These are phyloP conservation scores for Sporothrix schenckii DNA, from an alignment of 2,329 filamentous ascomycete species.

Conservation along the genomic window DNA sequence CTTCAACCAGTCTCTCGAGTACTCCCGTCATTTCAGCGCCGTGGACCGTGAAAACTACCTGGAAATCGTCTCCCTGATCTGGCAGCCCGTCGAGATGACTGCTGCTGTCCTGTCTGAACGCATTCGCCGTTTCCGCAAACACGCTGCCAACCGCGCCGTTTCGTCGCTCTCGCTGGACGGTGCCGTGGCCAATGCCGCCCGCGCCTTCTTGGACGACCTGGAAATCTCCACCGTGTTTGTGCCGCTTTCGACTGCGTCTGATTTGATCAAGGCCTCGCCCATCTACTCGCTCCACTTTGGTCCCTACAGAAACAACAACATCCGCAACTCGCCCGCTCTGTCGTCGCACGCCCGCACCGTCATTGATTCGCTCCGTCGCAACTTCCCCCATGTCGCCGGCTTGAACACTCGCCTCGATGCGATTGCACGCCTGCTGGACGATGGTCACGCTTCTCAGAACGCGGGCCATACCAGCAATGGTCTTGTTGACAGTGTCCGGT, in stretches of 20 bases:
- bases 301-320: conserved; percentile 39
- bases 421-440: conserved; percentile 45
- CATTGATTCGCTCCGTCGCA: conserved; percentile 44
- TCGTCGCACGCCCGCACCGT: conserved; percentile 45
- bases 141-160: conserved; percentile 34
- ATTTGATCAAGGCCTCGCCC: conserved; percentile 47
- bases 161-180: conserved; percentile 41
- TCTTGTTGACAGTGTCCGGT: conserved; percentile 48
- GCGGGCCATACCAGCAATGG: conserved; percentile 38
- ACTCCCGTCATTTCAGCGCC: conserved; percentile 47
- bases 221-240: conserved; percentile 50
- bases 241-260: conserved; percentile 39
- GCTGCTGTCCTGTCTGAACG: conserved; percentile 41
- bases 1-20: conserved; percentile 53
- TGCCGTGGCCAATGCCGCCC: conserved; percentile 47
- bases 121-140: conserved; percentile 37
- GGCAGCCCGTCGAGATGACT: conserved; percentile 50
- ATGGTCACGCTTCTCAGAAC: conserved; percentile 32
- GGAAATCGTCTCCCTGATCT: conserved; percentile 51
- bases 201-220: conserved; percentile 57
- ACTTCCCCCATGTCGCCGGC: conserved; percentile 41
- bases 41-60: conserved; percentile 48
- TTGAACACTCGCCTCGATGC: conserved; percentile 40
- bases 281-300: conserved; percentile 50
- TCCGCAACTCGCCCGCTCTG: conserved; percentile 42